Base-by-base conservation (phyloP, 1,284 basidiomycete genomes). In the Fomitopsis palustris region DNA sequence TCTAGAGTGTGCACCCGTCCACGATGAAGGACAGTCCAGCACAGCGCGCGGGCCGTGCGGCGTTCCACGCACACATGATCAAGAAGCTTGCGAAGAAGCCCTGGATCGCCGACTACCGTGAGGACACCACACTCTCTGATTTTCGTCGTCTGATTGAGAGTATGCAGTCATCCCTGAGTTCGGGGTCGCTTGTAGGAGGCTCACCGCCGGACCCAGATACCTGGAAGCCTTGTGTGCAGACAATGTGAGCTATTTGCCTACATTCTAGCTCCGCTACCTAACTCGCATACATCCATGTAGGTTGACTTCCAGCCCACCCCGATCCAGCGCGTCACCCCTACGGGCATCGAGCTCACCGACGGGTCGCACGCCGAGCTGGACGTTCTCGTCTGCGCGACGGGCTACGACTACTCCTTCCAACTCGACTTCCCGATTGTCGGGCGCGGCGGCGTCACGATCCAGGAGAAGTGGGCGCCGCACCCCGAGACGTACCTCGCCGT, bases 201-300 rank as follows among this genome's bases (percentile, higher is more conserved):
- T 87, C 42, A 88, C 86, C 0, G 85, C 86, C 2, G 86, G 85
- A 0, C 84, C 84, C 33, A 85, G 86, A 2, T 88, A 86, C 67
- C 75, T 88, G 25, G 84, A 87, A 65, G 82, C 87, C 0, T 69
- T 88, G 8, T 82, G 81, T 61, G 75, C 81, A 68, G 80, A 83
- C 56, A 87, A 87, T 65, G 85, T 85, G 57, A 47, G 74, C 45
- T 16, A 56, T 16, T 16, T 16, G n/a, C n/a, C 38, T 12, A 19
- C 17, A 38, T 21, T 12, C 10, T 9, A 12, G 25, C 21, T 25
- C 35, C 2, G 17, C 19, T n/a, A 8, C n/a, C 53, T 17, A 52
- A 49, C 12, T 29, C 54, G 19, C 61, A 54, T 58, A 12, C 12
- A n/a, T 12, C 16, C 19, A 25, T n/a, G 25, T 54, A 85, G 83